Percentiles rank a stretch among this genome's conserved stretches.
These are phyloP conservation scores for Coemansia pectinata DNA, from an alignment of 192 early-diverging fungal genomes.

Conservation along the genomic window DNA sequence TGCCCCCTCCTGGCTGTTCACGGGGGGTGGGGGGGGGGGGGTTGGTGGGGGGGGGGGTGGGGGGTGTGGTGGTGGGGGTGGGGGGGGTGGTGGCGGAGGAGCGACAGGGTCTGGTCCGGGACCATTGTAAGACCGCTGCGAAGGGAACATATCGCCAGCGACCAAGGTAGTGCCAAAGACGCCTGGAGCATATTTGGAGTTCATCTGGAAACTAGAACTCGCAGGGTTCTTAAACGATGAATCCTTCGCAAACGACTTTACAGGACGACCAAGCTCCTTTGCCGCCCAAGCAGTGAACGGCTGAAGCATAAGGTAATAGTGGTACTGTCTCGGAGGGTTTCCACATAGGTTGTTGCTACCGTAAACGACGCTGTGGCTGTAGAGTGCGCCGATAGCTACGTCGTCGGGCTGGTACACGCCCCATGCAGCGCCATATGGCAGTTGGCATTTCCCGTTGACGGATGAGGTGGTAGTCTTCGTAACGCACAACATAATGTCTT, in stretches of 20 bases:
- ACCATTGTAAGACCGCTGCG: slow-evolving; percentile 26
- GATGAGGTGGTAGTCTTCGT: slow-evolving; percentile 25
- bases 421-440: slow-evolving; percentile 40
- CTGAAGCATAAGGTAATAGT: slow-evolving; percentile 46
- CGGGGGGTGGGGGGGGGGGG: too few relatives aligned
- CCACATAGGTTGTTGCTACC: slow-evolving; percentile 28
- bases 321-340: slow-evolving; percentile 25
- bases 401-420: slow-evolving; percentile 39
- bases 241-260: slow-evolving; percentile 22
- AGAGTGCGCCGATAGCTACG: slow-evolving; percentile 36
- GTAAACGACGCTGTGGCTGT: slow-evolving; percentile 40
- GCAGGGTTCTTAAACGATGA: slow-evolving; percentile 15
- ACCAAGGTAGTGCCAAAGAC: slow-evolving; percentile 31
- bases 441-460: slow-evolving; percentile 33
- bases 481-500: slow-evolving; percentile 29
- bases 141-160: slow-evolving; percentile 35
- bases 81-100: background rate
- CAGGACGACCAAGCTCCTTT: slow-evolving; percentile 20
- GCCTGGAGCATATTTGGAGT: slow-evolving; percentile 4
- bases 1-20: too few relatives aligned
- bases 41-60: background rate
- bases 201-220: slow-evolving; percentile 24
- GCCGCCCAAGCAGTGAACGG: slow-evolving; percentile 37
- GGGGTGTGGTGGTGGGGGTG: background rate
- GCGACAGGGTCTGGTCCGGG: slow-evolving; percentile 7